Percentiles rank a stretch among this genome's conserved stretches.
Evolutionary conservation across 208 protist genomes (phyloP).

Genomic region (Entamoeba dispar): DNA sequence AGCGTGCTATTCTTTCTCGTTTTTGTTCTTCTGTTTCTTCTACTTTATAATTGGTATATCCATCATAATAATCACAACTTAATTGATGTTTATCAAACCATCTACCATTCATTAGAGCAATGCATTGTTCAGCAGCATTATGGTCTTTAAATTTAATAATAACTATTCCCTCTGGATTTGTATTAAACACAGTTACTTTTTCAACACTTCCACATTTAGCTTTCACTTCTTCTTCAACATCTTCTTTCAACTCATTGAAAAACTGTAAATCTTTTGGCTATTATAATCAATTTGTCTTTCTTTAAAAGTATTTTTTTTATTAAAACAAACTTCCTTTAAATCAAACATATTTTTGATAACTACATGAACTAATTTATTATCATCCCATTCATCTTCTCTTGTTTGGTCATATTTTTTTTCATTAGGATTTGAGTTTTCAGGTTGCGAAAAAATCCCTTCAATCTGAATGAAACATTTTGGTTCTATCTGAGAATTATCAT

Average conservation of each 20-base stretch:
- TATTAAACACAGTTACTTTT: neutral
- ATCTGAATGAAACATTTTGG: neutral
- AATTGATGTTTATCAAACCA: neutral
- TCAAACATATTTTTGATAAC: neutral
- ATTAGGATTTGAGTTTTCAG: neutral
- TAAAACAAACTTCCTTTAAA: neutral
- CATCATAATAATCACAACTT: neutral
- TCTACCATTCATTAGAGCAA: neutral
- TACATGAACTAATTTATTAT: neutral
- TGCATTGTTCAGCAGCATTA: neutral
- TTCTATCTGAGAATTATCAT: neutral
- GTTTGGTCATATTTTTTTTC: neutral
- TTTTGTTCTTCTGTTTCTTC: neutral
- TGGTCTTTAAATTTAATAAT: neutral
- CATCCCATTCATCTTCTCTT: neutral
- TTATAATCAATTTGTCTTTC: no score
- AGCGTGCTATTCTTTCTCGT: neutral
- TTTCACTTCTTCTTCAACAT: neutral
- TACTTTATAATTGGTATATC: neutral
- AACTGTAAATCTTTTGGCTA: neutral
- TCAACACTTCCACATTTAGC: neutral
- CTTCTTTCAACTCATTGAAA: neutral
- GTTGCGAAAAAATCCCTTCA: neutral
- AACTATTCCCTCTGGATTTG: neutral
- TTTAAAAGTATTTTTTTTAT: no score